A percentile compares a stretch with the other conserved stretches of the same genome.
phyloP scores from a whole-genome alignment of 192 early-diverging fungal genomes.

The Coemansia sp. region DNA sequence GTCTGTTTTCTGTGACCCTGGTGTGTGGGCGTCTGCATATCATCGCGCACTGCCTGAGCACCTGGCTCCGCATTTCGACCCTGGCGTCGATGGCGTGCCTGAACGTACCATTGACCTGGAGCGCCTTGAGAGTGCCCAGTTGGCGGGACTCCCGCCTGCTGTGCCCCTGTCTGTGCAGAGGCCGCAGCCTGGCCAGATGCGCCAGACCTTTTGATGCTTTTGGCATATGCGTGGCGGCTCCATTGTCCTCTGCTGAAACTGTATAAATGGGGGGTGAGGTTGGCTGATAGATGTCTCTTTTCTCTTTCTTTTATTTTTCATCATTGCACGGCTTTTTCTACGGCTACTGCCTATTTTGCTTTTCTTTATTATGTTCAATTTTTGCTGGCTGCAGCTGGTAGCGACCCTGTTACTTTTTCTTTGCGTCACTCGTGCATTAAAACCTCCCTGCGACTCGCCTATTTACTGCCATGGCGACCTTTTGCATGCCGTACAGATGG shows the following conservation, averaged over 20 bases:
- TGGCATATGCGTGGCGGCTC: background rate
- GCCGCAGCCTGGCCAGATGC: background rate
- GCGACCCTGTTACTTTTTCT: background rate
- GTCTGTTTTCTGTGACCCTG: constrained; percentile 6
- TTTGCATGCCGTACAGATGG: constrained; percentile 61
- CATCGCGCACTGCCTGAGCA: background rate
- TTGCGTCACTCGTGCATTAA: background rate
- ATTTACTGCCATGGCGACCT: constrained; percentile 70
- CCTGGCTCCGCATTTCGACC: too few relatives aligned
- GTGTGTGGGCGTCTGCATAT: constrained; percentile 27
- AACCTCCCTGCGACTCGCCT: constrained; percentile 55
- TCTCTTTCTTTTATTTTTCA: background rate
- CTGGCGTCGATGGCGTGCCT: background rate
- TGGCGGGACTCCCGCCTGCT: background rate
- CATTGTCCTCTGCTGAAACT: background rate
- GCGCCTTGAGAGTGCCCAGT: background rate
- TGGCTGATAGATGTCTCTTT: too few relatives aligned
- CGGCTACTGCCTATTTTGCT: too few relatives aligned
- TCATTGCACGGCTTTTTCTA: too few relatives aligned
- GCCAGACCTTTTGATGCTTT: background rate
- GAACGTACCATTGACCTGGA: constrained; percentile 1
- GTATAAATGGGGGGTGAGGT: too few relatives aligned
- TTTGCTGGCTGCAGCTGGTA: background rate
- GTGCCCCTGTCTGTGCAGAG: too few relatives aligned
- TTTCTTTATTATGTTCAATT: too few relatives aligned